Evolutionary conservation across 2,329 filamentous ascomycete genomes (phyloP).

Genomic region (Tolypocladium inflatum): DNA sequence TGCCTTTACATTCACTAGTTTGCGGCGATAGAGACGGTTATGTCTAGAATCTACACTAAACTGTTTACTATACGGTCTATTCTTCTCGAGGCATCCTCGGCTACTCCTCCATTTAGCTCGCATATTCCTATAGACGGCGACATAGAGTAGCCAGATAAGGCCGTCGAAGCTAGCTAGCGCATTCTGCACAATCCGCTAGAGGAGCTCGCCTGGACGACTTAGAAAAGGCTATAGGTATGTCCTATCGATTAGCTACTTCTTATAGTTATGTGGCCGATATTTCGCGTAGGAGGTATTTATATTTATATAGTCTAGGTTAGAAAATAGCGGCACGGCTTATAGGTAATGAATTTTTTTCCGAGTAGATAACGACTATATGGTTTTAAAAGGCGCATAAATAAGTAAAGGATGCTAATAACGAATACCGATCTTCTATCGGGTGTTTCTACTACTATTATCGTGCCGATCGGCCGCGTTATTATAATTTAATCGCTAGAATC

Average conservation of each 20-base stretch:
- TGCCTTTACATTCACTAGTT: too few relatives aligned
- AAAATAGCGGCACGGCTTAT: not conserved
- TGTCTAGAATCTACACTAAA: constrained; percentile 25
- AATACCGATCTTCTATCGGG: not conserved
- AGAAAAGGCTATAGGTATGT: constrained; percentile 48
- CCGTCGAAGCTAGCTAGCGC: constrained; percentile 7
- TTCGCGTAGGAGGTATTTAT: not conserved
- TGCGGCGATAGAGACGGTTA: constrained; percentile 28
- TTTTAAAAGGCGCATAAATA: not conserved
- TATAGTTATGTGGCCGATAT: constrained; percentile 53
- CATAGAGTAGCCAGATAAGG: constrained; percentile 5
- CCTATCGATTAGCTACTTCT: constrained; percentile 44
- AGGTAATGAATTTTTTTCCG: not conserved
- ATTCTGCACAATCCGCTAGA: constrained; percentile 25
- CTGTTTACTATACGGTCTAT: constrained; percentile 9
- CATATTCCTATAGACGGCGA: not conserved
- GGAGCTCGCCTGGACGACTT: constrained; percentile 49
- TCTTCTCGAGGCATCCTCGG: not conserved
- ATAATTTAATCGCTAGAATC: not conserved
- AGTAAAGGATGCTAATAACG: not conserved
- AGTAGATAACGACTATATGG: too few relatives aligned
- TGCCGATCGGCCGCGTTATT: too few relatives aligned
- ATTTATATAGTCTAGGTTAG: too few relatives aligned
- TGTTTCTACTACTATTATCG: not conserved
- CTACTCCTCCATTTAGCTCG: not conserved